phyloP scores from a whole-genome alignment of 345 rosid genomes.

The Rhizophora mangle region DNA sequence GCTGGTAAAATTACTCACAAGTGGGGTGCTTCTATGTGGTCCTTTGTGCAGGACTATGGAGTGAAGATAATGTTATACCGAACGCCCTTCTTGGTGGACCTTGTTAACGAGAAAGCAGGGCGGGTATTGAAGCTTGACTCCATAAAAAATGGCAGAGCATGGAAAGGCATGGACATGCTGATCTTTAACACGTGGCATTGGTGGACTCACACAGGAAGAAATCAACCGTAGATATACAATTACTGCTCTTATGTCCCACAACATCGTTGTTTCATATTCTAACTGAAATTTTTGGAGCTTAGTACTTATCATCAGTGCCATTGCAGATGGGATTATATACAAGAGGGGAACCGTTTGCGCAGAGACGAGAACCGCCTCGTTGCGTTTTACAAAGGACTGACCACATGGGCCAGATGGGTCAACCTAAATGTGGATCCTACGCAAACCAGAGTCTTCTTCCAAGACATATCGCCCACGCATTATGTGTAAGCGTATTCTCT shows the following conservation, averaged over 20 bases:
- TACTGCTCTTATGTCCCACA: no score
- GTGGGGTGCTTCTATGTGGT: background rate
- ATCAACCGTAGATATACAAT: constrained; percentile 53
- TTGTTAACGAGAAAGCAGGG: constrained; percentile 43
- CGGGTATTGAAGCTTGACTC: constrained; percentile 67
- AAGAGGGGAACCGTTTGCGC: constrained; percentile 52
- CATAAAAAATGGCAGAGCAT: constrained; percentile 53
- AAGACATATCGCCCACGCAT: constrained; percentile 78
- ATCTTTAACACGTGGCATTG: constrained; percentile 91
- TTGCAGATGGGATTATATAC: constrained; percentile 74
- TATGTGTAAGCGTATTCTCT: constrained; percentile 57
- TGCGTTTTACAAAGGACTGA: constrained; percentile 78
- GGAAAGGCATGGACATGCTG: constrained; percentile 89
- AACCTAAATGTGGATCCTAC: constrained; percentile 54
- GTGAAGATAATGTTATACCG: constrained; percentile 52
- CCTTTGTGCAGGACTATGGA: constrained; percentile 48
- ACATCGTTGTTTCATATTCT: background rate
- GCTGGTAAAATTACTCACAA: no score
- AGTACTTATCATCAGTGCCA: background rate
- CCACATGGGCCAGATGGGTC: constrained; percentile 97
- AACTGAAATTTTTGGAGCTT: no score
- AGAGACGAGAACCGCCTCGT: constrained; percentile 79
- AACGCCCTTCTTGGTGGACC: constrained; percentile 66
- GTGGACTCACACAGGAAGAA: constrained; percentile 80
- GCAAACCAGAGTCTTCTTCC: constrained; percentile 81